These are phyloP conservation scores for Penicillium flavigenum DNA, from an alignment of 495 filamentous ascomycete species.

Conservation along the genomic window DNA sequence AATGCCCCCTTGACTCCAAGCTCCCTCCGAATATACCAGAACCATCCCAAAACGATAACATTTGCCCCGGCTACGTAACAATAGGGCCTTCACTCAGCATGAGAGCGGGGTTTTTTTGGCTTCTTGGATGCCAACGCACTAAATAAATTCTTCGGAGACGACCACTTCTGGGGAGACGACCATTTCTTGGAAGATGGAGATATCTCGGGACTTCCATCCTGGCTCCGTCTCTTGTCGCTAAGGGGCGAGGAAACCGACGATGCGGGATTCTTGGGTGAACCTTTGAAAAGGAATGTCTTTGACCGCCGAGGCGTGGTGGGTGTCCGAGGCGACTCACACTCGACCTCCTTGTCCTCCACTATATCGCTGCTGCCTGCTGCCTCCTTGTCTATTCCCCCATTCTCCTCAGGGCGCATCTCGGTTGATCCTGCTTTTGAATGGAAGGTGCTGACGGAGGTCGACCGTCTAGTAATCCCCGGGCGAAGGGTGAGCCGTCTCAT, in stretches of 20 bases:
- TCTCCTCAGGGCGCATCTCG: constrained; percentile 17
- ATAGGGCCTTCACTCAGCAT: constrained; percentile 65
- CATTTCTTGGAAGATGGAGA: constrained; percentile 29
- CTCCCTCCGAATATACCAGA: constrained; percentile 7
- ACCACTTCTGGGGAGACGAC: constrained; percentile 30
- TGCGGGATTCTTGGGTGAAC: constrained; percentile 11
- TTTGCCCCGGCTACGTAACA: constrained; percentile 53
- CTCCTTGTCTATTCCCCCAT: constrained; percentile 21
- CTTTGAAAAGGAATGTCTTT: constrained; percentile 21
- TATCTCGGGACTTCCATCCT: constrained; percentile 18
- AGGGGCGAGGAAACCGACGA: constrained; percentile 20
- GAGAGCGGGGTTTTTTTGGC: constrained; percentile 53
- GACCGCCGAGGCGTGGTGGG: constrained; percentile 20
- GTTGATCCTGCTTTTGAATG: constrained; percentile 14
- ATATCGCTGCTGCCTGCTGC: constrained; percentile 14
- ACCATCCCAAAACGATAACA: constrained; percentile 21
- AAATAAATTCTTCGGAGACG: constrained; percentile 20
- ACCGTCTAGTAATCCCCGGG: constrained; percentile 32
- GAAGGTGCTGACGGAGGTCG: constrained; percentile 30
- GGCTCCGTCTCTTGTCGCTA: constrained; percentile 22
- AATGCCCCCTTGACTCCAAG: constrained; percentile 15
- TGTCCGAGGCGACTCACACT: constrained; percentile 18
- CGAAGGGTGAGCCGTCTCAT: constrained; percentile 74
- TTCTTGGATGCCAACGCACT: constrained; percentile 26
- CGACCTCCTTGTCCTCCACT: constrained; percentile 16